These are phyloP conservation scores for Penicillium capsulatum DNA, from an alignment of 2,329 filamentous ascomycete genomes.

Conservation along the genomic window DNA sequence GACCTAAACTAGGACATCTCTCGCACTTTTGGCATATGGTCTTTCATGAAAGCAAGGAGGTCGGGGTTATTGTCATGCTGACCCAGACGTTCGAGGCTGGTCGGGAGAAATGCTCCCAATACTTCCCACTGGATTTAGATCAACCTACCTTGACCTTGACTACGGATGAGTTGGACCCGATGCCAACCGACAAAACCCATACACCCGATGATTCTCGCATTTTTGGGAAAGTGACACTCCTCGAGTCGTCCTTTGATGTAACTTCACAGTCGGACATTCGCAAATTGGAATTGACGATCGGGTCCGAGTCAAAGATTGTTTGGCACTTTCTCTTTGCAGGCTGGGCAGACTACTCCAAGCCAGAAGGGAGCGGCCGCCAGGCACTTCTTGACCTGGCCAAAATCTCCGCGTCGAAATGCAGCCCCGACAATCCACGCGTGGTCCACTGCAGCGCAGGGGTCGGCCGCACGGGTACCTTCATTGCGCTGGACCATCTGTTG, in stretches of 20 bases:
- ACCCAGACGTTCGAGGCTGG: slow-evolving; percentile 79
- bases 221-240: slow-evolving; percentile 63
- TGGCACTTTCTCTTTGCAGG: slow-evolving; percentile 81
- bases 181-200: slow-evolving; percentile 56
- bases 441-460: slow-evolving; percentile 89
- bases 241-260: slow-evolving; percentile 52
- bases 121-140: slow-evolving; percentile 65
- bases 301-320: slow-evolving; percentile 58
- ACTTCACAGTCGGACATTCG: slow-evolving; percentile 65
- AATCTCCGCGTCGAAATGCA: slow-evolving; percentile 43
- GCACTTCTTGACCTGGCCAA: slow-evolving; percentile 51
- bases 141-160: slow-evolving; percentile 47
- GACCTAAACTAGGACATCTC: slow-evolving; percentile 71
- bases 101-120: slow-evolving; percentile 80
- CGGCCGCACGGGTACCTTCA: slow-evolving; percentile 90
- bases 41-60: slow-evolving; percentile 69
- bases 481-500: slow-evolving; percentile 87
- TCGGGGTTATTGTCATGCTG: slow-evolving; percentile 87
- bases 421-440: slow-evolving; percentile 66
- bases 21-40: slow-evolving; percentile 96
- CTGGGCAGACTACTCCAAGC: slow-evolving; percentile 89
- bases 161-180: slow-evolving; percentile 34
- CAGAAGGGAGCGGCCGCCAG: slow-evolving; percentile 52
- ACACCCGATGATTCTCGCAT: slow-evolving; percentile 62
- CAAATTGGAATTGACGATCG: slow-evolving; percentile 56